Evolutionary conservation across 441 rosid genomes (phyloP).

Genomic region (Aleurites moluccanus): DNA sequence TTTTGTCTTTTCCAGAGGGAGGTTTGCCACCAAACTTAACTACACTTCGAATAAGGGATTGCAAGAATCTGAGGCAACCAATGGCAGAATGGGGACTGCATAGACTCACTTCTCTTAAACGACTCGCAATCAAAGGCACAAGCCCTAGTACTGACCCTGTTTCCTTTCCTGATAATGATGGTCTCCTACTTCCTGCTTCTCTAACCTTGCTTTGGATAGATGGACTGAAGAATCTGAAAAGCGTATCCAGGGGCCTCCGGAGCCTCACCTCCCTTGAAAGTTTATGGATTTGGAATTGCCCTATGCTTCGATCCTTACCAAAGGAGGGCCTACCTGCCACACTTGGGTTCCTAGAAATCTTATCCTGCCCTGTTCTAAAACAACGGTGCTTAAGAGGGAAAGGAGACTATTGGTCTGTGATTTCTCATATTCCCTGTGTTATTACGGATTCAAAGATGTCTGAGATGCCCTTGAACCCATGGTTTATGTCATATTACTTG

Average conservation of each 20-base stretch:
- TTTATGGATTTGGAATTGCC: conserved; percentile 12
- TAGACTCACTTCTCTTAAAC: conserved; percentile 16
- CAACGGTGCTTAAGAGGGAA: conserved; percentile 2
- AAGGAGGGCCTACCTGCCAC: conserved; percentile 15
- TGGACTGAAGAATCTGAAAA: background rate
- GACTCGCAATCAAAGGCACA: background rate
- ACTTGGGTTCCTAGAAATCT: background rate
- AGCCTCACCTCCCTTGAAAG: conserved; percentile 19
- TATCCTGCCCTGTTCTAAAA: conserved; percentile 6
- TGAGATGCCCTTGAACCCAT: background rate
- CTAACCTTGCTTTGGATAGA: background rate
- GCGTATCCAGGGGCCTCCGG: conserved; percentile 11
- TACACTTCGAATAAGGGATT: conserved; percentile 16
- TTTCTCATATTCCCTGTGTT: conserved; percentile 11
- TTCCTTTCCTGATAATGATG: conserved; percentile 20
- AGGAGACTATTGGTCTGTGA: conserved; percentile 20
- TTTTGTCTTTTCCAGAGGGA: conserved; percentile 32
- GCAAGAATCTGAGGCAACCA: background rate
- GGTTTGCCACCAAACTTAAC: conserved; percentile 32
- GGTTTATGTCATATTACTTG: background rate
- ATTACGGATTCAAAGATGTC: background rate
- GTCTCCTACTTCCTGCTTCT: conserved; percentile 22
- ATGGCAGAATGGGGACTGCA: conserved; percentile 25
- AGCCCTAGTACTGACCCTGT: conserved; percentile 1
- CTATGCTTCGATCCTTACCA: conserved; percentile 16